Conservation (phyloP, 2,329 filamentous ascomycete species). For the Aspergillus amoenus region DNA sequence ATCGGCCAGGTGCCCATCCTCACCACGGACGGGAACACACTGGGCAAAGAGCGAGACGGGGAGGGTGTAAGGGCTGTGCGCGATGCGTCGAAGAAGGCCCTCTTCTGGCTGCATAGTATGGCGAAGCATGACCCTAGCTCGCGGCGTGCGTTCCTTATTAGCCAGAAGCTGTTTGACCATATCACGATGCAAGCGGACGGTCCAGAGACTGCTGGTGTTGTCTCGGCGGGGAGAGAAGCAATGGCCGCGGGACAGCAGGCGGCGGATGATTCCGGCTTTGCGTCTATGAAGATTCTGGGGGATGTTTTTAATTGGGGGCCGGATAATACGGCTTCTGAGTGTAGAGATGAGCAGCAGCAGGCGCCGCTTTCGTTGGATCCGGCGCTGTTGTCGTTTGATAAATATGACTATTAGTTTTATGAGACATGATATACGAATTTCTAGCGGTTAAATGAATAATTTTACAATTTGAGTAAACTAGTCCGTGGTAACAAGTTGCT, state of each 20-base stretch:
- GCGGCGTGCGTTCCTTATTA: neutral
- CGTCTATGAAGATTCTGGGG: neutral
- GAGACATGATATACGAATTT: too few species aligned
- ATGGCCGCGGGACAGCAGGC: neutral
- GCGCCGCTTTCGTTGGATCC: neutral
- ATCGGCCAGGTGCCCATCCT: neutral
- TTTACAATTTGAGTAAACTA: too few species aligned
- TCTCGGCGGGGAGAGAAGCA: too few species aligned
- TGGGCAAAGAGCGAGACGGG: neutral
- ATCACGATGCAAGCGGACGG: neutral
- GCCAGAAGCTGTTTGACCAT: neutral
- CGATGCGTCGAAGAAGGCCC: neutral
- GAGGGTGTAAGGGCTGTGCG: neutral
- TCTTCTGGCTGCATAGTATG: constrained; percentile 1
- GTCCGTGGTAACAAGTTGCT: too few species aligned
- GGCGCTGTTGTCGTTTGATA: neutral
- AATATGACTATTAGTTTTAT: too few species aligned
- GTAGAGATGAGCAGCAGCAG: neutral
- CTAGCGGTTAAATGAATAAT: too few species aligned
- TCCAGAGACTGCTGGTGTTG: too few species aligned
- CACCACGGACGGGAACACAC: neutral
- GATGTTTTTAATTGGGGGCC: neutral
- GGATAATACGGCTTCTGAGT: neutral
- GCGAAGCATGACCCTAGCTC: constrained; percentile 1
- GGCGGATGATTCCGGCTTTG: neutral